Base-by-base conservation (phyloP, 176 grass and related monocot genomes). In the Triticum timopheevii region DNA sequence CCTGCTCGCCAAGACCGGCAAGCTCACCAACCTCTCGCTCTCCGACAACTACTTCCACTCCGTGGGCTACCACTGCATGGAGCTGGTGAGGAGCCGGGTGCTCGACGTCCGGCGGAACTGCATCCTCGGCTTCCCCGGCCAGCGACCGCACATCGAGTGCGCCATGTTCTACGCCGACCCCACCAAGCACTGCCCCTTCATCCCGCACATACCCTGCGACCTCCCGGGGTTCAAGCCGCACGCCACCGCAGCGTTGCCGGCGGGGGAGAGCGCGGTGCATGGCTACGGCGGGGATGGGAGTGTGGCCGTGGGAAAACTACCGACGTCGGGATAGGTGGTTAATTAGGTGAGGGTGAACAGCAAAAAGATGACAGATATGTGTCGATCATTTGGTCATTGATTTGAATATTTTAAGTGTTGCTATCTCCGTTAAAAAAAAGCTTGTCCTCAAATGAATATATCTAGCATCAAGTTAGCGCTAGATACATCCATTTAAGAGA, bases 21-120 rank as follows among this genome's bases (percentile, higher is more conserved):
- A 91, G 82, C 84, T 97, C 6, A 33, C 25, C 5, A 97, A 97
- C 83, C 74, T 97, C 12, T 97, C 95, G 9, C 88, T 94, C 5
- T 94, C 95, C 0, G 84, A 88, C 4, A 97, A 97, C 74, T 97
- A 83, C 95, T 93, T 97, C 88, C 91, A 86, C 68, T 89, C 86
- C 13, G 62, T 97, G 9, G 95, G 95, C 0, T 22, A 28, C 24
- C 86, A 69, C 58, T 97, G 95, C 82, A 50, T 87, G 84, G 83
- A 89, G 79, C 82, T 97, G 1, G 54, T 91, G 23, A 6, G 87
- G 33, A 89, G 27, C 81, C 12, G 87, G 15, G 82, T 93, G 27
- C 95, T 95, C 5, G 92, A 97, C 90, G 92, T 93, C 6, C 78
- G 90, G 0, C 69, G 76, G 45, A 97, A 97, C 81, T 97, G 90